Percentiles rank a stretch among this genome's conserved stretches.
Conservation (phyloP, 2,329 filamentous ascomycete species). For the Thyridium curvatum region DNA sequence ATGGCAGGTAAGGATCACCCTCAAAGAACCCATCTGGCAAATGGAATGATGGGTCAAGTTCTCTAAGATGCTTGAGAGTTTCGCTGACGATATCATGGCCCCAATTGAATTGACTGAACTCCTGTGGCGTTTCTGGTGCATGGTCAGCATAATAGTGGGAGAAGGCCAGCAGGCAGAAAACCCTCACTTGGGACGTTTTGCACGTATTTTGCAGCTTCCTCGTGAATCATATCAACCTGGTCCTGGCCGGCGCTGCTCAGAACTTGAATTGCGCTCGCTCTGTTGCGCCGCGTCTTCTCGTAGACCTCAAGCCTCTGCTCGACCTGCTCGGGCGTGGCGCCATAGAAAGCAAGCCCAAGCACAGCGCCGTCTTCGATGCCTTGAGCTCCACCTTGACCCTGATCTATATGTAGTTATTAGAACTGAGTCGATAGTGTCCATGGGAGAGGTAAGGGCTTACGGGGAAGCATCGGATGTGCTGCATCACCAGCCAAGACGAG, state of each 20-base stretch:
- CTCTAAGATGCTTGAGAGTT: constrained; percentile 3
- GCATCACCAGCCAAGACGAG: constrained; percentile 28
- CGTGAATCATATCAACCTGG: constrained; percentile 9
- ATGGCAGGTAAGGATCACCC: constrained; percentile 3
- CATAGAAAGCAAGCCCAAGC: constrained; percentile 19
- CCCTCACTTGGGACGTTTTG: constrained; percentile 6
- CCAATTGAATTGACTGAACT: constrained; percentile 9
- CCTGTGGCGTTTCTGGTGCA: constrained; percentile 2
- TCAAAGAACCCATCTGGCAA: constrained; percentile 6
- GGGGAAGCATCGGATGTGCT: constrained; percentile 30
- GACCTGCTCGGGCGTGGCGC: constrained; percentile 11
- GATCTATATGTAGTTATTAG: constrained; percentile 17
- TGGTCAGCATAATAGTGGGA: constrained; percentile 9
- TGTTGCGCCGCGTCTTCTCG: constrained; percentile 18
- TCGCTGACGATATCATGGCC: constrained; percentile 4
- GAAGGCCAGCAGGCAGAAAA: constrained; percentile 8
- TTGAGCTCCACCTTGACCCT: constrained; percentile 27
- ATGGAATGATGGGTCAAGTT: constrained; percentile 4
- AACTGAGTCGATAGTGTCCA: no score
- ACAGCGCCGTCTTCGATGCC: constrained; percentile 24
- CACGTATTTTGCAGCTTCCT: constrained; percentile 4
- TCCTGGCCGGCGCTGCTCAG: constrained; percentile 26
- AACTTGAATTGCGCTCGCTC: constrained; percentile 24
- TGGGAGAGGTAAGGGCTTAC: constrained; percentile 12
- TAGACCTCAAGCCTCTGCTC: constrained; percentile 17